phyloP scores from a whole-genome alignment of 2,329 filamentous ascomycete genomes.

The Trichoderma semiorbis region DNA sequence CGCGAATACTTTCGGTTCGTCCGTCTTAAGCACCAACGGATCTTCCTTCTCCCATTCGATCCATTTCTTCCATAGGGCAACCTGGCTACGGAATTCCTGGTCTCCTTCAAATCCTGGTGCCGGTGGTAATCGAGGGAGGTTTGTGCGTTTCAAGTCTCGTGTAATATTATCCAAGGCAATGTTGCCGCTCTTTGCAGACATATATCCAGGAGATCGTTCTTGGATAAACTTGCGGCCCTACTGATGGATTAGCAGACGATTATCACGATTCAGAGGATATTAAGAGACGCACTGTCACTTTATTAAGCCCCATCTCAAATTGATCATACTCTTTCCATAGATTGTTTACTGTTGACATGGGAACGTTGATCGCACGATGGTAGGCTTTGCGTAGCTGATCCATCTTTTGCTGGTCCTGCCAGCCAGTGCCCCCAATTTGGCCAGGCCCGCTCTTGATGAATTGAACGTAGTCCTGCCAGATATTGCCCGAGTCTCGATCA shows the following conservation, averaged over 20 bases:
- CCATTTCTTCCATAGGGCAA: slow-evolving; percentile 90
- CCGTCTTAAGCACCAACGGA: slow-evolving; percentile 77
- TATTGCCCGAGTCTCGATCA: slow-evolving; percentile 81
- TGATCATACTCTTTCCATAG: slow-evolving; percentile 98
- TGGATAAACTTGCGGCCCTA: slow-evolving; percentile 92
- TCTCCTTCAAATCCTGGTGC: slow-evolving; percentile 83
- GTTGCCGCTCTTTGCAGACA: slow-evolving; percentile 90
- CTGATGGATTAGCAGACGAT: slow-evolving; percentile 21
- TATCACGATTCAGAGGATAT: neutral
- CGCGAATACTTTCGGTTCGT: slow-evolving; percentile 72
- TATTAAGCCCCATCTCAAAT: slow-evolving; percentile 93
- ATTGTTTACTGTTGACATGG: slow-evolving; percentile 75
- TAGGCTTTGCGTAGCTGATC: slow-evolving; percentile 89
- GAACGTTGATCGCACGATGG: slow-evolving; percentile 82
- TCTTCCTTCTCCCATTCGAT: slow-evolving; percentile 94
- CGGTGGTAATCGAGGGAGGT: slow-evolving; percentile 77
- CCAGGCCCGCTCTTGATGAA: slow-evolving; percentile 89
- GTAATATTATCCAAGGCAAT: slow-evolving; percentile 89
- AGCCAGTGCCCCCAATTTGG: slow-evolving; percentile 75
- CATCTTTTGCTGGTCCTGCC: slow-evolving; percentile 99
- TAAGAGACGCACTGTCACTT: slow-evolving; percentile 66
- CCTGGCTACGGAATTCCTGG: slow-evolving; percentile 76
- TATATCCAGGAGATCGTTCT: slow-evolving; percentile 87
- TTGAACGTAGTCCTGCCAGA: slow-evolving; percentile 94
- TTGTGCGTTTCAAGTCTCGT: slow-evolving; percentile 69